Percentiles rank a stretch among this genome's conserved stretches.
phyloP scores from a whole-genome alignment of 495 filamentous ascomycete species.

The Talaromyces ruber region DNA sequence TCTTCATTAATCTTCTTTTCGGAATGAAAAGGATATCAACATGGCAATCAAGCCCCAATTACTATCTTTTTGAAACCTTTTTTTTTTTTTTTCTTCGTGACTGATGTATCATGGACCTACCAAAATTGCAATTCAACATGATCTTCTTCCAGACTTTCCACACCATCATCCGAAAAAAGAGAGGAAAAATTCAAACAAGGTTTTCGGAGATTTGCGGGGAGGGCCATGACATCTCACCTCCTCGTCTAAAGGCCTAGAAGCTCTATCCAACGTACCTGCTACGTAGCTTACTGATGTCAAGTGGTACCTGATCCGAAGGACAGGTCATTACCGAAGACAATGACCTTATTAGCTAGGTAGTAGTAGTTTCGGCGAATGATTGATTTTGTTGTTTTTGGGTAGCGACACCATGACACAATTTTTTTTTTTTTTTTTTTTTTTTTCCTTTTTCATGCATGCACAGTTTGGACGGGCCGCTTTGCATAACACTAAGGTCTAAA shows the following conservation, averaged over 20 bases:
- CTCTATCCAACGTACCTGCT: background rate
- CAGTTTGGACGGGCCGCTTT: constrained; percentile 7
- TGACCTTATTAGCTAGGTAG: background rate
- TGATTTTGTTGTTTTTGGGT: constrained; percentile 1
- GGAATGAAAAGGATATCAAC: background rate
- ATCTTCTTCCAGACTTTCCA: background rate
- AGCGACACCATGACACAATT: background rate
- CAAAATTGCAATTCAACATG: background rate
- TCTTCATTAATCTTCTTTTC: constrained; percentile 12
- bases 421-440: background rate
- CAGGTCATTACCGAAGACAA: background rate
- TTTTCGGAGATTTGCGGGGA: background rate
- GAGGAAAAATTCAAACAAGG: background rate
- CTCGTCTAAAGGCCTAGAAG: background rate
- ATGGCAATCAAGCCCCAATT: background rate
- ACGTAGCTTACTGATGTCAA: background rate
- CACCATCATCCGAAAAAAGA: background rate
- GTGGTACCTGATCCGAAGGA: background rate
- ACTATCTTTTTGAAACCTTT: background rate
- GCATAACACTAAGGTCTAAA: constrained; percentile 1
- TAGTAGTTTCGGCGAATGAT: background rate
- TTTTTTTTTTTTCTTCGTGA: background rate
- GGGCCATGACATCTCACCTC: background rate
- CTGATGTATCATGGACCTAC: background rate
- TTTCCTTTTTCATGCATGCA: background rate